phyloP scores from a whole-genome alignment of 768 basidiomycete species.

The Tricholoma saponaceum region DNA sequence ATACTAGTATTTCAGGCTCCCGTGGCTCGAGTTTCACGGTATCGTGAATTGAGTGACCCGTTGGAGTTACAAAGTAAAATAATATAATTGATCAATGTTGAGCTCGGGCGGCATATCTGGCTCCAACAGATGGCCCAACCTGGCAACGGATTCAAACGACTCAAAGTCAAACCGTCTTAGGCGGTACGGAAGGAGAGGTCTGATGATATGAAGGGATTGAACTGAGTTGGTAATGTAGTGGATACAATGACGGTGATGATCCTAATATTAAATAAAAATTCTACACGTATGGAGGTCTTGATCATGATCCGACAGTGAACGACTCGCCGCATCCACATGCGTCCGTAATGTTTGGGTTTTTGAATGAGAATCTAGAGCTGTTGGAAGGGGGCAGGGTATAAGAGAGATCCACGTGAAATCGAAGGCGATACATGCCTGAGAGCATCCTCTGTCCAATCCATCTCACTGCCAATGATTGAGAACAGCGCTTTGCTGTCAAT shows the following conservation, averaged over 20 bases:
- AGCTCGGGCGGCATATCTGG: too few relatives aligned
- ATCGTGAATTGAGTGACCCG: too few relatives aligned
- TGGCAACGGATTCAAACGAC: too few relatives aligned
- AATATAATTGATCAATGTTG: too few relatives aligned
- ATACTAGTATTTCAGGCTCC: too few relatives aligned
- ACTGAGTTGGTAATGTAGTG: too few relatives aligned
- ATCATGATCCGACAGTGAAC: constrained; percentile 57
- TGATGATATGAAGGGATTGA: not conserved
- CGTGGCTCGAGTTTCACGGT: too few relatives aligned
- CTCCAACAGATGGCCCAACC: too few relatives aligned
- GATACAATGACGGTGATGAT: not conserved
- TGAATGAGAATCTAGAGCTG: constrained; percentile 79
- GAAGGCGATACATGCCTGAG: constrained; percentile 53
- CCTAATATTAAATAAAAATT: not conserved
- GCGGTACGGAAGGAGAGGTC: too few relatives aligned
- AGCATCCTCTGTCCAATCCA: constrained; percentile 96
- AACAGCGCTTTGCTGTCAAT: constrained; percentile 97
- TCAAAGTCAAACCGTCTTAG: too few relatives aligned
- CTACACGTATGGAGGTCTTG: constrained; percentile 9
- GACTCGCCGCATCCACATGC: constrained; percentile 96
- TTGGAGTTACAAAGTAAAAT: too few relatives aligned
- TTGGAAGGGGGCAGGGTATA: not conserved
- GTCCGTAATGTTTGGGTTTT: constrained; percentile 93
- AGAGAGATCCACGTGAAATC: not conserved
- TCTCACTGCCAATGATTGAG: constrained; percentile 96